Conservation (phyloP, 2,329 filamentous ascomycete genomes). For the Onygena corvina region DNA sequence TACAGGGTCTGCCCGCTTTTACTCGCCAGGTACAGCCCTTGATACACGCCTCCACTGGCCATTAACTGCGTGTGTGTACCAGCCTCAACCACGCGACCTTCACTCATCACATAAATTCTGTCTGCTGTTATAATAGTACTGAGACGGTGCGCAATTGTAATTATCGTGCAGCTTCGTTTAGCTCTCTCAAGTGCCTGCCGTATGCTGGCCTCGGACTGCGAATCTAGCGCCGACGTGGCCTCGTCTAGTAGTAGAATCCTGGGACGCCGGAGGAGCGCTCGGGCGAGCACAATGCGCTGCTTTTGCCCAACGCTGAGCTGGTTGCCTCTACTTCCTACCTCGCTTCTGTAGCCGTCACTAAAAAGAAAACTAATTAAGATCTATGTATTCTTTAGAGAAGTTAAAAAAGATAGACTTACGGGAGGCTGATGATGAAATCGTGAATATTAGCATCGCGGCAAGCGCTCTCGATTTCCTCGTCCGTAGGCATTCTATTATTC, state of each 20-base stretch:
- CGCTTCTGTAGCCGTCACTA: constrained; percentile 33
- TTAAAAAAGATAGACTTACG: constrained; percentile 17
- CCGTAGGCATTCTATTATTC: constrained; percentile 50
- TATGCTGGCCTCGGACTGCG: constrained; percentile 50
- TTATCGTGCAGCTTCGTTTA: constrained; percentile 45
- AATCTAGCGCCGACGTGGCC: constrained; percentile 48
- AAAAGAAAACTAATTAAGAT: background rate
- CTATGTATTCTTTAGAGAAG: background rate
- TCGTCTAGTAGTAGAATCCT: constrained; percentile 43
- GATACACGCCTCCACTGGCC: constrained; percentile 51
- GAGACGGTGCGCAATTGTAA: constrained; percentile 63
- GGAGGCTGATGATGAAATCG: constrained; percentile 38
- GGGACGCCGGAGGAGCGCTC: constrained; percentile 41
- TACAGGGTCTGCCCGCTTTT: background rate
- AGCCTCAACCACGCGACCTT: constrained; percentile 50
- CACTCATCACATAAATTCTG: constrained; percentile 64
- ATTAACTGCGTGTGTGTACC: constrained; percentile 59
- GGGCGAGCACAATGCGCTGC: constrained; percentile 42
- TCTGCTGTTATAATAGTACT: constrained; percentile 66
- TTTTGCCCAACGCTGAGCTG: constrained; percentile 42
- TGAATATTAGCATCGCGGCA: constrained; percentile 55
- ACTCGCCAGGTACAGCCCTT: constrained; percentile 21
- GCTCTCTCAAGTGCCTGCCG: constrained; percentile 53
- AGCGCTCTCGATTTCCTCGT: constrained; percentile 52
- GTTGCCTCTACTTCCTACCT: constrained; percentile 46